Conservation (phyloP, 805 yeast genomes). For the Cyberlindnera mrakii region DNA sequence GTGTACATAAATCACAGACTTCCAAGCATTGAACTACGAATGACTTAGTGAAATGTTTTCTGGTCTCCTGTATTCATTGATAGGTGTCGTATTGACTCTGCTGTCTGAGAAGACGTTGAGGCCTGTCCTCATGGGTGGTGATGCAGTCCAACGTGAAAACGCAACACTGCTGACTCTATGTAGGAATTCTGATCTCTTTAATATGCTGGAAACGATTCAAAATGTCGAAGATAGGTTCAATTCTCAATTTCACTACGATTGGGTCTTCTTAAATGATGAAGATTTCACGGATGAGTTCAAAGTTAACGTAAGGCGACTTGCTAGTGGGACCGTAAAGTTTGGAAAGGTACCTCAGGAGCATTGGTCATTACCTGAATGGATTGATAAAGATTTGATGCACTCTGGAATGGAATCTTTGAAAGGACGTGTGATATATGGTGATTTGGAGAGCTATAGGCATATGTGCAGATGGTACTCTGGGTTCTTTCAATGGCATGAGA, state of each 20-base stretch:
- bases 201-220: constrained; percentile 47
- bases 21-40: too few relatives aligned
- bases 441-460: constrained; percentile 70
- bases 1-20: too few relatives aligned
- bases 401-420: constrained; percentile 46
- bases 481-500: constrained; percentile 68
- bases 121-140: background rate
- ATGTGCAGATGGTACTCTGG: constrained; percentile 91
- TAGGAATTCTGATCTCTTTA: constrained; percentile 50
- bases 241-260: constrained; percentile 68
- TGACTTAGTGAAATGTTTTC: too few relatives aligned
- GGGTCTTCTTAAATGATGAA: constrained; percentile 87
- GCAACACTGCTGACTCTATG: constrained; percentile 50
- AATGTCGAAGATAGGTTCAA: constrained; percentile 33
- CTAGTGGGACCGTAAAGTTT: constrained; percentile 61
- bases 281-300: constrained; percentile 71
- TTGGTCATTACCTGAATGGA: constrained; percentile 82
- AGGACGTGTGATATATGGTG: constrained; percentile 61
- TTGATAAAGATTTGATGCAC: constrained; percentile 55
- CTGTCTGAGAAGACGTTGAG: too few relatives aligned
- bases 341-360: constrained; percentile 71
- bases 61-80: too few relatives aligned
- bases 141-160: constrained; percentile 12
- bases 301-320: constrained; percentile 40
- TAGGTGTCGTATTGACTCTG: too few relatives aligned